Conservation (phyloP, 2,329 filamentous ascomycete species). For the Metarhizium rileyi region DNA sequence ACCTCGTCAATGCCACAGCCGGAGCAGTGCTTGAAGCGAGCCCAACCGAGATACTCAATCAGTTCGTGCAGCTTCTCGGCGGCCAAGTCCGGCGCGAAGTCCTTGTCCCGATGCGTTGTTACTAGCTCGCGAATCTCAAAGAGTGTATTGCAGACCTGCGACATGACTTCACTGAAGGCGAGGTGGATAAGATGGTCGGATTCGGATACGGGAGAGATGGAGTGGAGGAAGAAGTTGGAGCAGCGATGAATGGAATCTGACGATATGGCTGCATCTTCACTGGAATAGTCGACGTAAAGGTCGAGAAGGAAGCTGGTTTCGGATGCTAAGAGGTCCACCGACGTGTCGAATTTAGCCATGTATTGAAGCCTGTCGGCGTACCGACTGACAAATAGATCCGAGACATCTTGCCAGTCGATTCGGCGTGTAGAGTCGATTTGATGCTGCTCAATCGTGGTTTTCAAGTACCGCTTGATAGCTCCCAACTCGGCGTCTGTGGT, state of each 20-base stretch:
- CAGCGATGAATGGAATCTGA: background rate
- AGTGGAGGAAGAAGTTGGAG: background rate
- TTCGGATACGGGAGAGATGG: background rate
- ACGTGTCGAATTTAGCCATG: slow-evolving; percentile 16
- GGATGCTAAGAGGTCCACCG: slow-evolving; percentile 12
- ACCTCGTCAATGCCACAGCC: background rate
- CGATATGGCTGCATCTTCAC: background rate
- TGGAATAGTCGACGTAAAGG: slow-evolving; percentile 27
- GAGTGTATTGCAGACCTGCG: background rate
- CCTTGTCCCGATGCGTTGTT: too few species aligned
- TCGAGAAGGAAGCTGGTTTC: slow-evolving; percentile 25
- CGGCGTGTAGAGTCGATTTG: background rate
- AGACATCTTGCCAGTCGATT: slow-evolving; percentile 50
- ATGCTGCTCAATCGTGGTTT: background rate
- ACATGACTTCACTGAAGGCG: background rate
- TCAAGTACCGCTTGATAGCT: background rate
- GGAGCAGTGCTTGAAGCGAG: background rate
- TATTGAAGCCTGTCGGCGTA: slow-evolving; percentile 43
- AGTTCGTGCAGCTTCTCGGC: background rate
- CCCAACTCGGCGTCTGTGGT: background rate
- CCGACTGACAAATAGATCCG: slow-evolving; percentile 49
- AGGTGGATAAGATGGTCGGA: background rate
- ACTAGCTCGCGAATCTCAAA: background rate
- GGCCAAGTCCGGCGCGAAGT: too few species aligned
- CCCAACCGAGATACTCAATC: background rate